Conservation (phyloP, 495 filamentous ascomycete species). For the Aspergillus diversus region DNA sequence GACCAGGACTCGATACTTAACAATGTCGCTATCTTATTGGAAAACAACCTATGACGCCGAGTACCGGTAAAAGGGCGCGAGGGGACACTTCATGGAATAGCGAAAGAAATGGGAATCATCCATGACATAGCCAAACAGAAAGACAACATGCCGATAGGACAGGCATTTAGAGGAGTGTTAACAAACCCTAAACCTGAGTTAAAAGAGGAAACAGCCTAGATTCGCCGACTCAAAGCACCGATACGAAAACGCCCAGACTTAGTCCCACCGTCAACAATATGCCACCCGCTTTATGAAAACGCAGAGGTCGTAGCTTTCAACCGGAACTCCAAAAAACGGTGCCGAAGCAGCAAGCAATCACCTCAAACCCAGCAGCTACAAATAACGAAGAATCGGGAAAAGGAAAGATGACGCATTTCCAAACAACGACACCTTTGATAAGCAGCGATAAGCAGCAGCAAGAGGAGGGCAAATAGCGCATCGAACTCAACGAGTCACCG, state of each 20-base stretch:
- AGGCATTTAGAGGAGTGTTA: conserved; percentile 4
- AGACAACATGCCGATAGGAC: conserved; percentile 12
- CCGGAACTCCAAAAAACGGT: conserved; percentile 25
- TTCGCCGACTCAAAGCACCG: conserved; percentile 15
- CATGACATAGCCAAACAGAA: conserved; percentile 26
- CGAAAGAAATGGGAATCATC: conserved; percentile 40
- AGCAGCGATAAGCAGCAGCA: conserved; percentile 19
- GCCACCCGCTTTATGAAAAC: conserved; percentile 9
- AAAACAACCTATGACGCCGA: conserved; percentile 14
- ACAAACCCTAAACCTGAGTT: not conserved
- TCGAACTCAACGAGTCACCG: conserved; percentile 16
- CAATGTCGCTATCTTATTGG: conserved; percentile 15
- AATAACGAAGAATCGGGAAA: conserved; percentile 17
- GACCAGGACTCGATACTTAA: conserved; percentile 1
- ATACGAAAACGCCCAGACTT: conserved; percentile 19
- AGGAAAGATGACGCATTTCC: conserved; percentile 12
- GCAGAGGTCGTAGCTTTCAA: conserved; percentile 20
- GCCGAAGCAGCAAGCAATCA: conserved; percentile 24
- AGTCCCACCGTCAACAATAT: conserved; percentile 14
- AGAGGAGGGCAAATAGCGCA: conserved; percentile 13
- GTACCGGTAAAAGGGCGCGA: conserved; percentile 20
- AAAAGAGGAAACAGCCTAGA: conserved; percentile 9
- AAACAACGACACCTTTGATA: conserved; percentile 16
- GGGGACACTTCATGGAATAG: conserved; percentile 19
- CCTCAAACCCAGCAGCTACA: conserved; percentile 30